Base-by-base conservation (phyloP, 495 filamentous ascomycete genomes). In the Venustampulla echinocandica region DNA sequence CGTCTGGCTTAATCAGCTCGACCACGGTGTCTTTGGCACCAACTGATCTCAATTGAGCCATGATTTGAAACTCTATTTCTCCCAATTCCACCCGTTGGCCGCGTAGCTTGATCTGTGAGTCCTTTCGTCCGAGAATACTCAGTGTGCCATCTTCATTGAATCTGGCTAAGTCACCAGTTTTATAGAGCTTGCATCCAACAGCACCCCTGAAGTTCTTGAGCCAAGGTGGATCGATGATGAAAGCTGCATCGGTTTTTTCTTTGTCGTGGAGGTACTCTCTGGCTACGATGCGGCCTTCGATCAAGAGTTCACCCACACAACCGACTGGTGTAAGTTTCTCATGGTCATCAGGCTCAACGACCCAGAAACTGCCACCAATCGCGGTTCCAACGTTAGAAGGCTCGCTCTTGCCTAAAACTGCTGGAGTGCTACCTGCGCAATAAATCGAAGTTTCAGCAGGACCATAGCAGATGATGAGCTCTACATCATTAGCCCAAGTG, bases 111-210 rank as follows among this genome's bases (percentile, higher is more conserved):
- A 57, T 47, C 38, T 62, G 60, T 33, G 27, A 22, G 30, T 61
- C 50, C 34, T 53, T 61, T 10, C 60, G 55, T 24, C 59, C 52
- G 20, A 59, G 13, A 36, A 34, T 54, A 19, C 44, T 49, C n/a
- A 79, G 53, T 0, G 61, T 64, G 10, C 75, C 75, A 47, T 77
- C 25, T 21, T 15, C 10, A 9, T 32, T n/a, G 4, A 32, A 32
- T 6, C 41, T 10, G 7, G 46, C 51, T 11, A 55, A 19, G 24
- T 51, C 52, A 11, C 52, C 47, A 3, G 52, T 51, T 19, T 81
- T 82, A 58, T 85, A 85, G 22, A 74, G 37, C n/a, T n/a, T n/a
- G n/a, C n/a, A n/a, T 9, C 78, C 71, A 3, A 57, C 55, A 2
- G 67, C 68, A 7, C 72, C 73, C 2, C 58, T 23, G 14, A 55